These are phyloP conservation scores for Crepidotus variabilis DNA, from an alignment of 768 basidiomycete species.

Conservation along the genomic window DNA sequence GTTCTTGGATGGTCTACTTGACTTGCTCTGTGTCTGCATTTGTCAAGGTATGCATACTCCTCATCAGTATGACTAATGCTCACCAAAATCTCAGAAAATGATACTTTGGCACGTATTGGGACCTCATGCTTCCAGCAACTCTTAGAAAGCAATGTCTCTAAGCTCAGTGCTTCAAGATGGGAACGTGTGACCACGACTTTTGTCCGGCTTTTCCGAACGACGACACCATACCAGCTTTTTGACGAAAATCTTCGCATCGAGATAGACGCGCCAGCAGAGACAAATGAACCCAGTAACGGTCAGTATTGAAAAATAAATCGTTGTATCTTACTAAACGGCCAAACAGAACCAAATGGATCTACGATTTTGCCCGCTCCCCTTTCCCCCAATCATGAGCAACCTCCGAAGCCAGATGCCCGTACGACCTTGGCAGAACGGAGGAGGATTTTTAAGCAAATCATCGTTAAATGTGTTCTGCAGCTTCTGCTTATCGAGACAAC, in stretches of 20 bases:
- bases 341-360: slow-evolving; percentile 57
- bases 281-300: slow-evolving; percentile 41
- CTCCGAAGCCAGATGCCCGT: slow-evolving; percentile 37
- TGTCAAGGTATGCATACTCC: slow-evolving; percentile 79
- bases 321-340: not conserved
- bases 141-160: slow-evolving; percentile 87
- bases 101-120: slow-evolving; percentile 94
- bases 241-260: slow-evolving; percentile 89
- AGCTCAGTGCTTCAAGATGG: slow-evolving; percentile 83
- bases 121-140: slow-evolving; percentile 97
- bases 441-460: slow-evolving; percentile 95
- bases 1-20: slow-evolving; percentile 89
- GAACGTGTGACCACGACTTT: slow-evolving; percentile 90
- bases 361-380: slow-evolving; percentile 86
- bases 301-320: slow-evolving; percentile 9
- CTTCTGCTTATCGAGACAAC: slow-evolving; percentile 95
- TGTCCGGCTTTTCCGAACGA: slow-evolving; percentile 94
- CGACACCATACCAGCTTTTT: slow-evolving; percentile 95
- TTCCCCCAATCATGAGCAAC: slow-evolving; percentile 63
- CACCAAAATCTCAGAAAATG: slow-evolving; percentile 67
- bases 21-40: slow-evolving; percentile 92
- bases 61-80: not conserved
- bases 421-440: slow-evolving; percentile 70
- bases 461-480: slow-evolving; percentile 98
- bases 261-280: slow-evolving; percentile 60